phyloP scores from a whole-genome alignment of 345 rosid genomes.

The Eucalyptus regnans region DNA sequence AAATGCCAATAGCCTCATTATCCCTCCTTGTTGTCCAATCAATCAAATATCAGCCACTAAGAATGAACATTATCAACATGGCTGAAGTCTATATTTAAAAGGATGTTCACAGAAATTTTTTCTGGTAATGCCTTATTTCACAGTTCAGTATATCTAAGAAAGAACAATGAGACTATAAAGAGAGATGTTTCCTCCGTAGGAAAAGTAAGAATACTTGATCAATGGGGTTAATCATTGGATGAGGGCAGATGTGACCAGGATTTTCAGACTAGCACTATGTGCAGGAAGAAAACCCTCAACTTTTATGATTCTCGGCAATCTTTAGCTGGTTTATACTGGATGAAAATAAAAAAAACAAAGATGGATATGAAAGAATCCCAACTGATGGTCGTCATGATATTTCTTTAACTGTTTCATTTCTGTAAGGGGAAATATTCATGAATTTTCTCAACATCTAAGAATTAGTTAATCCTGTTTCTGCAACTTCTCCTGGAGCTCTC shows the following conservation, averaged over 20 bases:
- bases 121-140: background rate
- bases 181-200: background rate
- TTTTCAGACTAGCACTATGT: background rate
- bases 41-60: background rate
- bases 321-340: background rate
- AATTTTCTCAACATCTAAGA: background rate
- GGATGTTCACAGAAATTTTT: background rate
- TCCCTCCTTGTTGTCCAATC: background rate
- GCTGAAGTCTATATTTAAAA: background rate
- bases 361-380: background rate
- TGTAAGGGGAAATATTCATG: background rate
- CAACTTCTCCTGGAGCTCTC: background rate
- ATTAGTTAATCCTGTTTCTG: background rate
- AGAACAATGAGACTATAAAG: background rate
- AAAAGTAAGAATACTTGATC: background rate
- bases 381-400: fast-evolving
- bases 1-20: background rate
- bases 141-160: background rate
- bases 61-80: background rate
- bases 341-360: background rate
- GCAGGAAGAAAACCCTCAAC: background rate
- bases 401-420: background rate
- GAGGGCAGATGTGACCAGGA: background rate
- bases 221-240: background rate
- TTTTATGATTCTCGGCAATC: background rate